Evolutionary conservation across 805 yeast species (phyloP), one percentile per base, ranked within the genome.

Genomic region (Yarrowia sp.): DNA sequence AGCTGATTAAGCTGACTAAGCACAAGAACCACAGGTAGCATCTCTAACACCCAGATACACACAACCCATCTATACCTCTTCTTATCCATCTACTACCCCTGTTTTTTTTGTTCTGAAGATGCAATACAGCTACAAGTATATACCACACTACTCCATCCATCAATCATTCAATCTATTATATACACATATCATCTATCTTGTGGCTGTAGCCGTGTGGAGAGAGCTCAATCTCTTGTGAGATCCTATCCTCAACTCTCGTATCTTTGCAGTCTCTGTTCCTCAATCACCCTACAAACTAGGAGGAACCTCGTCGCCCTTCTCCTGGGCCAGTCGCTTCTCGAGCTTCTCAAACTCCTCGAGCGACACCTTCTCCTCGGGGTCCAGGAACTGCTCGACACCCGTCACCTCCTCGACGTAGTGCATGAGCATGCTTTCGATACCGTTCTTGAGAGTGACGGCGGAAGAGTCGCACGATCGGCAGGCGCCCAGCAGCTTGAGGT

Each of bases 371-470:
- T 85, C 88, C 68, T 88, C 94, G 61, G 90, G 94, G 71, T 91
- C 97, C 65, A 89, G 80, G n/a, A 91, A 87, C 77, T 92, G 97
- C 74, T 88, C 87, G 20, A 95, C 98, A 52, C 89, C 90, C 67
- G 86, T 84, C 39, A 95, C 98, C 75, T 95, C 99, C 75, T 96
- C 99, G 44, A 96, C 94, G 76, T 95, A 95, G 79, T 94, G 97
- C 81, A 86, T 92, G 75, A 95, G 82, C 99, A 95, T 95, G n/a
- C 93, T 86, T 78, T 95, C 98, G 69, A 95, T 95, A 39, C 99
- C 99, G 73, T 92, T 87, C 79, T 93, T 94, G 75, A 95, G 82
- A 0, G 99, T 95, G 71, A 92, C 95, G 70, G 91, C 91, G 74
- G 96, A 89, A 9, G 92, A 83, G 4, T 96, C 92, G 73, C 99